A percentile compares a stretch with the other conserved stretches of the same genome.
Evolutionary conservation across 495 filamentous ascomycete species (phyloP).

Genomic region (Talaromyces proteolyticus): DNA sequence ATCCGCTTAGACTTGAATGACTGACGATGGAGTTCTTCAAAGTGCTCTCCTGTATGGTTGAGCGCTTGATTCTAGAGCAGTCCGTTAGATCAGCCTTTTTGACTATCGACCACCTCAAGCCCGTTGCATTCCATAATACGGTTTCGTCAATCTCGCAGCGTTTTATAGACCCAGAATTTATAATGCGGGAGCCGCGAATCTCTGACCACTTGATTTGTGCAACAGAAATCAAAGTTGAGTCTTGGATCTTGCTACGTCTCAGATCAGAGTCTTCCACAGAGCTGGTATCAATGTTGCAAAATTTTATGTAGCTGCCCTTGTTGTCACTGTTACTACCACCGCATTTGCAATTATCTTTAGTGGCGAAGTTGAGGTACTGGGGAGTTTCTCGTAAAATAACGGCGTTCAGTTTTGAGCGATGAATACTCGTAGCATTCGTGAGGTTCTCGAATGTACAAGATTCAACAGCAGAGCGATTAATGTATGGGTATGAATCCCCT

Average conservation of each 20-base stretch:
- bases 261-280: neutral
- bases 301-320: neutral
- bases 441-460: neutral
- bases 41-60: neutral
- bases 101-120: neutral
- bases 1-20: neutral
- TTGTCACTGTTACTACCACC: neutral
- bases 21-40: neutral
- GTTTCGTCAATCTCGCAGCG: neutral
- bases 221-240: neutral
- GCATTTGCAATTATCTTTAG: neutral
- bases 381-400: neutral
- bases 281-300: neutral
- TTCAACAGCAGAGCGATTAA: neutral
- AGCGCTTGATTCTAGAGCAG: neutral
- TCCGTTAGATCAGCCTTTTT: neutral
- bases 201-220: neutral
- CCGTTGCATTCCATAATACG: neutral
- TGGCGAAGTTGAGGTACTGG: neutral
- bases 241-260: neutral
- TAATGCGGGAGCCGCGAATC: neutral
- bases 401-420: neutral
- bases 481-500: neutral
- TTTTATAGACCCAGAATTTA: neutral
- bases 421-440: neutral